phyloP scores from a whole-genome alignment of 1,284 basidiomycete species.

The Vanrija sp. region DNA sequence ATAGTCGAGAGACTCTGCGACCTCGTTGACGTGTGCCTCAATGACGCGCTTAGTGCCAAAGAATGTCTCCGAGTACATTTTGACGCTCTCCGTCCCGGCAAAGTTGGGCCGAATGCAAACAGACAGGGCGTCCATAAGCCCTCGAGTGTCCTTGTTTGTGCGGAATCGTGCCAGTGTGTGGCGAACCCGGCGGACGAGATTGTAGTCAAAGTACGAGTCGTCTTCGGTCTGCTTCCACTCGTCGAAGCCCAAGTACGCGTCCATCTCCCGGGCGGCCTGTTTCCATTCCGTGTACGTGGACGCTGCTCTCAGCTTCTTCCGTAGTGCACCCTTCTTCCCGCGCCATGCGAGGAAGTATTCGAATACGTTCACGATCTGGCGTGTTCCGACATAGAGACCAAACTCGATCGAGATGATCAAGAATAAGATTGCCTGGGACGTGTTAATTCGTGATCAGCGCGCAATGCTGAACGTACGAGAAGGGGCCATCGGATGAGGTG shows the following conservation, averaged over 20 bases:
- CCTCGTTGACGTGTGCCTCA: conserved; percentile 82
- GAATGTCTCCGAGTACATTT: conserved; percentile 84
- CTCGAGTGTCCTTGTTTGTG: conserved; percentile 64
- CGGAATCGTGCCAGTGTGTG: conserved; percentile 37
- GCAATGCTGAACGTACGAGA: conserved; percentile 57
- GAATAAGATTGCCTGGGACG: conserved; percentile 68
- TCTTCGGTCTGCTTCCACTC: conserved; percentile 82
- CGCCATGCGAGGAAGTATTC: conserved; percentile 89
- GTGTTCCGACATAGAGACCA: conserved; percentile 74
- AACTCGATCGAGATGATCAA: conserved; percentile 82
- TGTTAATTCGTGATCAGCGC: not conserved
- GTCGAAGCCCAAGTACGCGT: conserved; percentile 75
- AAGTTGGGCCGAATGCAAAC: conserved; percentile 92
- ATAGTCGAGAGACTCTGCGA: conserved; percentile 67
- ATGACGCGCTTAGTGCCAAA: conserved; percentile 81
- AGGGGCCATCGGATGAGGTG: conserved; percentile 83
- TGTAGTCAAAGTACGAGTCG: conserved; percentile 85
- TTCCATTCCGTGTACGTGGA: conserved; percentile 76
- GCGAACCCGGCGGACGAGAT: conserved; percentile 35
- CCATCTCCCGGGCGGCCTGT: conserved; percentile 69
- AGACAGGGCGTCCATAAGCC: conserved; percentile 83
- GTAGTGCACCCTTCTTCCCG: conserved; percentile 72
- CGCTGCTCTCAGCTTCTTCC: conserved; percentile 70
- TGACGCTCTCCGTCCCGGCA: conserved; percentile 85
- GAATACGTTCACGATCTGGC: conserved; percentile 89